Evolutionary conservation across 1,139 yeast genomes (phyloP), one percentile per base, ranked within the genome.

Genomic region (Saccharomycopsis hybrid): DNA sequence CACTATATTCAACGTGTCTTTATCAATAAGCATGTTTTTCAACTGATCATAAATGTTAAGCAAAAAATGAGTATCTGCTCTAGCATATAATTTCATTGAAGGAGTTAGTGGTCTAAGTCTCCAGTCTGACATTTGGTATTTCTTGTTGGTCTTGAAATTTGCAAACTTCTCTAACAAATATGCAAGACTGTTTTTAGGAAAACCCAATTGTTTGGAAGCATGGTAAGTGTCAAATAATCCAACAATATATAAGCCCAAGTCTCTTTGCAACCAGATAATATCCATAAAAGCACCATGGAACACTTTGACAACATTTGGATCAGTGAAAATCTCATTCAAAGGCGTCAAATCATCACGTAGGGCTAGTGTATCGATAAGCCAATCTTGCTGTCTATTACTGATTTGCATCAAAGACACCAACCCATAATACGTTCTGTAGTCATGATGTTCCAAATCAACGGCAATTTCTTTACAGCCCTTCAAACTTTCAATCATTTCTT

Each of bases 271-370:
- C 99, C 99, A 94, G 46, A 88, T 83, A 7, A 92, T 85, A 70
- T 94, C 99, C 96, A 89, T 89, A 57, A 81, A 83, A 0, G 98
- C 96, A 56, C 99, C 98, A 63, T 94, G 99, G 58, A 94, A 79
- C 1, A 94, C 95, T 62, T 94, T 94, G 37, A 88, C 71, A 36
- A 90, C 81, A 3, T 67, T 60, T 0, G 97, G 97, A 63, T 92
- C 71, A 2, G 97, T 76, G 58, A 92, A 89, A 1, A 90, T 77
- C 48, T 70, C 72, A 66, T 94, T 94, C 54, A 94, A 70, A 0
- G 69, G 67, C 43, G 76, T 71, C 47, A 94, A 69, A 52, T 87
- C 87, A 44, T 85, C 87, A 54, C 97, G 71, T 43, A 94, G 73
- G 1, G 77, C 77, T 30, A 82, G 72, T 0, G 96, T 85, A 62